Base-by-base conservation (phyloP, 106 monocot species). In the Xerophyta viscosa region DNA sequence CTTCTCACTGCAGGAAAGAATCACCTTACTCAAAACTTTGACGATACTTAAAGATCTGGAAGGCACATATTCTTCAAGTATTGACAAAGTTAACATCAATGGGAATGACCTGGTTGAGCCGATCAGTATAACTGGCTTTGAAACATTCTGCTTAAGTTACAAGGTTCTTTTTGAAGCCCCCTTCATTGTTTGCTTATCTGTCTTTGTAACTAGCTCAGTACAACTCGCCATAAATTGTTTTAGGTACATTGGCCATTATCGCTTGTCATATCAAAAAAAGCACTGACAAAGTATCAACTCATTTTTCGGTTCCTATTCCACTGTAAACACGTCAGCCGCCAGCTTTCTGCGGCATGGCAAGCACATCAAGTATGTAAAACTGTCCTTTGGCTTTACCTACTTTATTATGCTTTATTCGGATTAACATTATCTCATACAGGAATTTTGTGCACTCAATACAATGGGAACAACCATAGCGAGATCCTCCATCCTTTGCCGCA, bases 261-360 rank as follows among this genome's bases (percentile, higher is more conserved):
- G 22, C 82, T 99, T 67, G 70, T 99, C 46, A 79, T 99, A 56
- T 86, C 90, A 60, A 82, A 80, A 46, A 99, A 90, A 60, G 83
- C 90, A 43, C 64, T 90, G 42, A 86, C 86, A 50, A 90, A 99
- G 43, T 99, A 99, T 67, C 98, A 99, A 58, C 48, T 99, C 60
- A 78, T 99, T 47, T 99, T 90, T 60, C 98, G 83, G 52, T 76
- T 99, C 48, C 56, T 99, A 19, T 99, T 99, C 75, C 90, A 90
- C 43, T 90, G 86, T 58, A 99, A 83, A 67, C 90, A 99, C 56
- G 90, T 90, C 22, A 79, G 65, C 33, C 90, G 90, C 29, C 90
- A 99, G 41, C 86, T 99, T 44, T 99, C 90, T 62, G 49, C 71
- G 66, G 98, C 98, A 29, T 99, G 98, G 98, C 98, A 99, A 83